Evolutionary conservation across 2,329 filamentous ascomycete genomes (phyloP).

Genomic region (Alternaria ethzedia): DNA sequence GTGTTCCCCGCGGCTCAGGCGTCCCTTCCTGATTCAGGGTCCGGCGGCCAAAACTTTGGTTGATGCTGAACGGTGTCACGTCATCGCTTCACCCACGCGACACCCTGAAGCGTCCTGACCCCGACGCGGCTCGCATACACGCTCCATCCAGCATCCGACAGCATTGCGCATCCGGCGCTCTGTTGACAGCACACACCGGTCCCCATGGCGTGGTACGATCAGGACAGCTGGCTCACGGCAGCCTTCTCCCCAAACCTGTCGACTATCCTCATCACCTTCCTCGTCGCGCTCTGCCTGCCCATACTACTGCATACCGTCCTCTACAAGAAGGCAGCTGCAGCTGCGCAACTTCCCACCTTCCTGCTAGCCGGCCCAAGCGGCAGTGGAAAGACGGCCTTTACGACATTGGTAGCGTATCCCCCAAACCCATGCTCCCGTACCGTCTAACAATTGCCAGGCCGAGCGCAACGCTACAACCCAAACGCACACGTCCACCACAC

Average conservation of each 20-base stretch:
- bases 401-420: slow-evolving; percentile 69
- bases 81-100: slow-evolving; percentile 20
- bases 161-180: not conserved
- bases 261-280: slow-evolving; percentile 69
- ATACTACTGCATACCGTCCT: slow-evolving; percentile 78
- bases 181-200: not conserved
- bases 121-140: not conserved
- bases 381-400: slow-evolving; percentile 84
- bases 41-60: slow-evolving; percentile 14
- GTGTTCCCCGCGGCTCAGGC: slow-evolving; percentile 21
- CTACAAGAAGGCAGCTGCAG: slow-evolving; percentile 70
- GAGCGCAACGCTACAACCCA: slow-evolving; percentile 61
- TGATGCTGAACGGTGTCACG: slow-evolving; percentile 25
- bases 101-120: not conserved
- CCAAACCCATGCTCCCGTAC: not conserved
- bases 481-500: slow-evolving; percentile 58
- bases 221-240: slow-evolving; percentile 55
- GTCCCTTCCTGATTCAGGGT: slow-evolving; percentile 3
- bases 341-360: slow-evolving; percentile 71
- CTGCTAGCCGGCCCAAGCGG: slow-evolving; percentile 81
- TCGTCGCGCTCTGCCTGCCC: slow-evolving; percentile 76
- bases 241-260: slow-evolving; percentile 53
- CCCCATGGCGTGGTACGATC: slow-evolving; percentile 46
- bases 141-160: not conserved
- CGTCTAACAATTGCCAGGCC: slow-evolving; percentile 41